Base-by-base conservation (phyloP, 306 rosid genomes). In the Quercus robur region DNA sequence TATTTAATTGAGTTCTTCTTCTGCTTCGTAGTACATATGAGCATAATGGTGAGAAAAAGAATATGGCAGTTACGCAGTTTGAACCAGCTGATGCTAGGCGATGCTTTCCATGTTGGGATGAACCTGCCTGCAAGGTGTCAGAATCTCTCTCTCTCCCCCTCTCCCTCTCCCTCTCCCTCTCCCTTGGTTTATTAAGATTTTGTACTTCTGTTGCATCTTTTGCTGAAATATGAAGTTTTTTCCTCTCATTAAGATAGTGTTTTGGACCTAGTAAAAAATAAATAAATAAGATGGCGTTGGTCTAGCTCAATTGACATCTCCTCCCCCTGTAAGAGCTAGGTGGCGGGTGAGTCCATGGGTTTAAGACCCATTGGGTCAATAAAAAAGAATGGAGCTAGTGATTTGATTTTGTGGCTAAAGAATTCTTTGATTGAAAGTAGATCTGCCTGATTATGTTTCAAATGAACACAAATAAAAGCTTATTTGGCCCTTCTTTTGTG, bases 21-120 rank as follows among this genome's bases (percentile, higher is more conserved):
- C 71, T 75, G 19, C 44, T 74, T 23, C 66, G 73, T 74, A 95
- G 98, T 79, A 85, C 87, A 23, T 95, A 86, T 57, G 97, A 91
- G 83, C 89, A 90, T 74, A 85, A 85, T 33, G 94, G 99, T 30
- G 95, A 90, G 89, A 89, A 88, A 90, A 93, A 90, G 84, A 95
- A 93, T 67, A 91, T 93, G 99, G 99, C 98, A 41, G 98, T 95
- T 80, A 93, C 98, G 12, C 99, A 93, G 87, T 95, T 95, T 88
- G 99, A 95, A 82, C 97, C 99, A 11, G 97, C 90, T 84, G 98
- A 95, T 93, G 99, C 99, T 56, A 90, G 99, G 83, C 82, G 93
- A 75, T 95, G 99, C 86, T 95, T 95, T 85, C 99, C 99, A 17
- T 95, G 99, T 84, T 95, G 99, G 99, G 99, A 95, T 81, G 99